phyloP scores from a whole-genome alignment of 768 basidiomycete species.

The Tulasnella sp. region DNA sequence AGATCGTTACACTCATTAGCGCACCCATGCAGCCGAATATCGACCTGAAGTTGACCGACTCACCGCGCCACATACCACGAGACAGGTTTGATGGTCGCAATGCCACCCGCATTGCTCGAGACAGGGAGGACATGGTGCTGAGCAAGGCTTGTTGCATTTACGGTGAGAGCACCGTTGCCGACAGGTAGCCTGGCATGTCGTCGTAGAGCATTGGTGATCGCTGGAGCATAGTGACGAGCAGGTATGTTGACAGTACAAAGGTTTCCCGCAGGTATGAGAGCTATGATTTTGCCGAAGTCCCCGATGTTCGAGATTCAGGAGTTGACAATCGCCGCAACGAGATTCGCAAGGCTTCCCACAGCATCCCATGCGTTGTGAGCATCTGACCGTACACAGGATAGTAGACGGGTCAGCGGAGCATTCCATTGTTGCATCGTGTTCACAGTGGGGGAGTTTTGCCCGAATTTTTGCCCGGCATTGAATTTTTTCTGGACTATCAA shows the following conservation, averaged over 20 bases:
- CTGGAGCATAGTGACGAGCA: conserved; percentile 39
- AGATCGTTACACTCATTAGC: background rate
- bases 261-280: conserved; percentile 39
- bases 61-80: conserved; percentile 58
- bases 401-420: conserved; percentile 37
- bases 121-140: conserved; percentile 48
- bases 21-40: no score
- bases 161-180: conserved; percentile 46
- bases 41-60: conserved; percentile 21
- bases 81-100: conserved; percentile 45
- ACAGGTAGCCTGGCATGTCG: conserved; percentile 35
- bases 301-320: conserved; percentile 15
- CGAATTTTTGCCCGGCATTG: conserved; percentile 32
- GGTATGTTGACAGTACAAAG: conserved; percentile 43
- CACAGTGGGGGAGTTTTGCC: conserved; percentile 40
- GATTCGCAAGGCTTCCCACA: conserved; percentile 41
- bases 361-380: conserved; percentile 44
- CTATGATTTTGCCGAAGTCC: conserved; percentile 30
- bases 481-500: conserved; percentile 35
- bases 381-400: conserved; percentile 36
- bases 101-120: conserved; percentile 48
- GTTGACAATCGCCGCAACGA: conserved; percentile 40
- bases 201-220: conserved; percentile 39
- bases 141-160: conserved; percentile 39
- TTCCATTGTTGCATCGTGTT: conserved; percentile 37